Percentiles rank a stretch among this genome's conserved stretches.
phyloP scores from a whole-genome alignment of 768 basidiomycete species.

The Mycena epipterygia region DNA sequence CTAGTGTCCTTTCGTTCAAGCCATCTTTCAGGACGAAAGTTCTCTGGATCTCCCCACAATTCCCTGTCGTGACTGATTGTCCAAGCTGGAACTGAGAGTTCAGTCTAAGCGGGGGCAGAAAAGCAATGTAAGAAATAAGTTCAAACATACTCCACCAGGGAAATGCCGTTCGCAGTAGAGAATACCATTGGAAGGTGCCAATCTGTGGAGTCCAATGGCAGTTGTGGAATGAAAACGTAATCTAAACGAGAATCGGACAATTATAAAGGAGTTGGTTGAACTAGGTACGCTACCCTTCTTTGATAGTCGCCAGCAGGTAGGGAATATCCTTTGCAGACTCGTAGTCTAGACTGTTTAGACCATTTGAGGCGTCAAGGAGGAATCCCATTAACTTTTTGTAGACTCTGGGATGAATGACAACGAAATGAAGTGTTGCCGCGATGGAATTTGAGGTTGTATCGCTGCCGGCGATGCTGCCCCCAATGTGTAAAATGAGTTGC shows the following conservation, averaged over 20 bases:
- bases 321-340: slow-evolving; percentile 44
- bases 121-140: neutral
- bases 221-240: slow-evolving; percentile 52
- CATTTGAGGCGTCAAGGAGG: slow-evolving; percentile 31
- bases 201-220: slow-evolving; percentile 52
- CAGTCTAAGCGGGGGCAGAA: slow-evolving; percentile 37
- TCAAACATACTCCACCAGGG: slow-evolving; percentile 44
- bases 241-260: slow-evolving; percentile 17
- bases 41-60: slow-evolving; percentile 51
- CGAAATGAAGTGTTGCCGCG: slow-evolving; percentile 45
- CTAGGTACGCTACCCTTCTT: slow-evolving; percentile 41
- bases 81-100: slow-evolving; percentile 52
- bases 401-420: slow-evolving; percentile 41
- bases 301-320: slow-evolving; percentile 45
- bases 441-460: slow-evolving; percentile 51
- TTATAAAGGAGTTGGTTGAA: neutral
- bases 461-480: slow-evolving; percentile 49
- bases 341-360: slow-evolving; percentile 32
- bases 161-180: slow-evolving; percentile 43
- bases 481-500: neutral
- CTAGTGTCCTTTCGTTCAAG: slow-evolving; percentile 42
- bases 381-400: slow-evolving; percentile 38
- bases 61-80: slow-evolving; percentile 47
- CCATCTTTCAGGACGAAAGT: slow-evolving; percentile 54
- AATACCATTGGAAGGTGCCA: slow-evolving; percentile 45